Base-by-base conservation (phyloP, 2,329 filamentous ascomycete genomes). In the Blumeriella jaapii region DNA sequence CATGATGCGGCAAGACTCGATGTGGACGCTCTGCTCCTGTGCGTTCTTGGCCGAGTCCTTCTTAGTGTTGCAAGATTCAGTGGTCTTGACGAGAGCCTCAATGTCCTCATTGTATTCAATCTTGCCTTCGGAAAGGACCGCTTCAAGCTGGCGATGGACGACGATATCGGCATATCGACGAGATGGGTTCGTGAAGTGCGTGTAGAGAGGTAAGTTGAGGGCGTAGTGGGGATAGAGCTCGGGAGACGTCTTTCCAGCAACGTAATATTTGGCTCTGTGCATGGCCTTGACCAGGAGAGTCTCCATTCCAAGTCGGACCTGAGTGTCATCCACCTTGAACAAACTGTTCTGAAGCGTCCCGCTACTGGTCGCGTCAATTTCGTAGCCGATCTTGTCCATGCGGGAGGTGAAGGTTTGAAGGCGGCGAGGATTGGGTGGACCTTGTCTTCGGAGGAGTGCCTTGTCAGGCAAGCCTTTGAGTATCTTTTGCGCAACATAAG, bases 1-100 rank as follows among this genome's bases (percentile, higher is more conserved):
- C 83, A 98, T 95, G 52, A 77, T 79, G 50, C 91, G 82, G 68
- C 91, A 98, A 4, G 89, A 85, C 58, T 96, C 91, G 45, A 98
- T 95, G 62, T 98, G 91, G 31, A 98, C 86, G 59, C 91, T 96
- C 64, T 98, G 91, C 60, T 98, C 91, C 59, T 98, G 91, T 10
- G 91, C 91, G 54, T 85, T 91, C 63, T 94, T 89, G 1, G 91
- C 86, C 9, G 87, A 96, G 57, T 98, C 91, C 61, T 96, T 98
- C 77, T 96, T 98, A 56, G 83, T 94, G 66, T 98, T 98, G 70
- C 85, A 94, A 49, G 84, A 76, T 61, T 98, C 91, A 6, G 87
- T 82, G 32, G 82, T 93, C 74, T 96, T 98, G 52, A 78, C 78
- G 26, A 98, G 67, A 38, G 69, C 78, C 56, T 98, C 91, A 41